These are phyloP conservation scores for Hyaloscypha bicolor DNA, from an alignment of 495 filamentous ascomycete species.

Conservation along the genomic window DNA sequence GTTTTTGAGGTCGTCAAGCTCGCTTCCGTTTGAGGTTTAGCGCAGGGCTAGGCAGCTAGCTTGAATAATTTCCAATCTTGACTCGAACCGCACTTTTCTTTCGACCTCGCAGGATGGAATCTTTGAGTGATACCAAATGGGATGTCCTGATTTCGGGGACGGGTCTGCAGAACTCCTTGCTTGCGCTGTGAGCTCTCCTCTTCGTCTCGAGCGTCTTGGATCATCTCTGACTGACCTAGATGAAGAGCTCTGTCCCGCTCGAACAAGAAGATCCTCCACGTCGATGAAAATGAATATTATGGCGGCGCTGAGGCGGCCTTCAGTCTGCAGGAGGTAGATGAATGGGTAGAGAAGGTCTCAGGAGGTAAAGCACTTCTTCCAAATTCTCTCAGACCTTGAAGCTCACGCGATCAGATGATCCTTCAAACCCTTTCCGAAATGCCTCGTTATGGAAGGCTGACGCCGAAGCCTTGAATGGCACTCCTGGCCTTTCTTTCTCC, in stretches of 20 bases:
- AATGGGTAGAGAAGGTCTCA: constrained; percentile 64
- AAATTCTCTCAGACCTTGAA: background rate
- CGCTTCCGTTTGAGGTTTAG: constrained; percentile 32
- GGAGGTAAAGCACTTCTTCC: constrained; percentile 39
- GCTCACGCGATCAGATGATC: constrained; percentile 6
- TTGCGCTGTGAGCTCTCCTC: constrained; percentile 77
- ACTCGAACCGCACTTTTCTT: constrained; percentile 34
- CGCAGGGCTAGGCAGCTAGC: constrained; percentile 33
- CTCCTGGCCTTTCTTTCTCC: constrained; percentile 58
- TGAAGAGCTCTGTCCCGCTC: constrained; percentile 90
- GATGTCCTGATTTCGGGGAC: constrained; percentile 92
- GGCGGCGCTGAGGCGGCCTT: constrained; percentile 86
- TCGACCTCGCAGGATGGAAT: constrained; percentile 63
- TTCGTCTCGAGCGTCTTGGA: constrained; percentile 19
- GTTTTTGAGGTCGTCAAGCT: constrained; percentile 8
- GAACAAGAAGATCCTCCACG: constrained; percentile 85
- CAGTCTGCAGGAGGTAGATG: constrained; percentile 77
- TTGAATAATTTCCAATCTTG: constrained; percentile 30
- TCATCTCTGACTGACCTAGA: constrained; percentile 66
- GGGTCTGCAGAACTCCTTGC: constrained; percentile 83
- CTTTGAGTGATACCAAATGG: constrained; percentile 79
- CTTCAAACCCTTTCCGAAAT: constrained; percentile 28
- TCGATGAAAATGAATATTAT: constrained; percentile 88
- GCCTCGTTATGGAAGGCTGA: constrained; percentile 29
- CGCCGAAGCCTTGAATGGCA: constrained; percentile 11